Conservation (phyloP, 495 filamentous ascomycete species). For the Penicillium cosmopolitanum region DNA sequence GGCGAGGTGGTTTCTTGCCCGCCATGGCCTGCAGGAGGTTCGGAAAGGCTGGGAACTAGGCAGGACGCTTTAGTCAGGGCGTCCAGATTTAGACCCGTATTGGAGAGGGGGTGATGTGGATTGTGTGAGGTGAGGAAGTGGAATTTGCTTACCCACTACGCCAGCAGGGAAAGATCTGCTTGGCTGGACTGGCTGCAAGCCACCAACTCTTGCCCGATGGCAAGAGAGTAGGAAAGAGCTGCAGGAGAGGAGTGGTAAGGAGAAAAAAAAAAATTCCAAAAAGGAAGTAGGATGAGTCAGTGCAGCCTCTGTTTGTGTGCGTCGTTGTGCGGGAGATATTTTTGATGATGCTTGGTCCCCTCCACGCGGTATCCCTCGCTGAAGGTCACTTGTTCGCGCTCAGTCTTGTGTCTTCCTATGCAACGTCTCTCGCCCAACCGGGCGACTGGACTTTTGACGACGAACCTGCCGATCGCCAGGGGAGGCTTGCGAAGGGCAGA, state of each 20-base stretch:
- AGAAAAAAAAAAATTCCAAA: not conserved
- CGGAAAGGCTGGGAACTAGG: constrained; percentile 20
- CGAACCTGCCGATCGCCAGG: constrained; percentile 25
- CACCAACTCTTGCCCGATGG: constrained; percentile 9
- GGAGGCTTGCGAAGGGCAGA: constrained; percentile 18
- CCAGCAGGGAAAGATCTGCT: constrained; percentile 14
- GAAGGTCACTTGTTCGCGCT: not conserved
- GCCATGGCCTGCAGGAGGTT: constrained; percentile 42
- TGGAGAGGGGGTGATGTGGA: not conserved
- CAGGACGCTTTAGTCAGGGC: constrained; percentile 15
- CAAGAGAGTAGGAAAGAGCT: not conserved
- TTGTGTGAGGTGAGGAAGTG: not conserved
- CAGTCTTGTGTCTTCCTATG: not conserved
- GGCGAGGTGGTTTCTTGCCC: constrained; percentile 39
- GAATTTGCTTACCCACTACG: constrained; percentile 12
- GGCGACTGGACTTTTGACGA: not conserved
- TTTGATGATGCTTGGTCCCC: constrained; percentile 4
- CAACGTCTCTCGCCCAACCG: not conserved
- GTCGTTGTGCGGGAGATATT: constrained; percentile 10
- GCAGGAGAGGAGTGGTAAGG: not conserved
- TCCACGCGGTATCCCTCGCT: not conserved
- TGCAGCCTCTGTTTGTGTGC: not conserved
- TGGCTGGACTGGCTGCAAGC: constrained; percentile 17
- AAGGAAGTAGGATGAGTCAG: constrained; percentile 13
- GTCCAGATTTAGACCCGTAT: constrained; percentile 13